These are phyloP conservation scores for Colletotrichum spaethianum DNA, from an alignment of 2,329 filamentous ascomycete genomes.

Conservation along the genomic window DNA sequence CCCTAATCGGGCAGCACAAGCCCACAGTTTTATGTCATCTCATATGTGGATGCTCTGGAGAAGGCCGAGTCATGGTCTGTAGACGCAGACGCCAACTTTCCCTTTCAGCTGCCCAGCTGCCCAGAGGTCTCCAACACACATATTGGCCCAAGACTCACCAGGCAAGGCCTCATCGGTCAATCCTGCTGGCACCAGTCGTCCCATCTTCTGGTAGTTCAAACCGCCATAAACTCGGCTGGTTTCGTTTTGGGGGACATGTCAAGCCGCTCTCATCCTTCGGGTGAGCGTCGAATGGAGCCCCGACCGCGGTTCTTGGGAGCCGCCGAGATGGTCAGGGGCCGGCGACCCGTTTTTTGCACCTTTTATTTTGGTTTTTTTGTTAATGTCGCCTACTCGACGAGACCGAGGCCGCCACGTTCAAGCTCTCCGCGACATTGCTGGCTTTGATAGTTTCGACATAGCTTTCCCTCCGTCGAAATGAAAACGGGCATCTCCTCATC, in stretches of 20 bases:
- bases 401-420: not conserved
- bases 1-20: slow-evolving; percentile 8
- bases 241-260: slow-evolving; percentile 13
- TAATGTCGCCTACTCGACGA: slow-evolving; percentile 14
- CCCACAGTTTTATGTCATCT: slow-evolving; percentile 15
- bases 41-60: slow-evolving; percentile 38
- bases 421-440: not conserved
- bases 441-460: slow-evolving; percentile 15
- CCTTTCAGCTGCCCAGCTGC: slow-evolving; percentile 15
- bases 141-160: slow-evolving; percentile 17
- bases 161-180: slow-evolving; percentile 14
- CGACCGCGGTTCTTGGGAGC: slow-evolving; percentile 1
- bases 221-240: slow-evolving; percentile 22
- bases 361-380: no score
- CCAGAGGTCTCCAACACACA: slow-evolving; percentile 15
- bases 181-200: slow-evolving; percentile 15
- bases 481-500: slow-evolving; percentile 9
- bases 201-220: slow-evolving; percentile 30
- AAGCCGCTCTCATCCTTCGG: slow-evolving; percentile 20
- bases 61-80: slow-evolving; percentile 32
- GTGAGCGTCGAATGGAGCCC: slow-evolving; percentile 7
- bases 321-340: not conserved
- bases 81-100: slow-evolving; percentile 25
- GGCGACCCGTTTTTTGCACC: slow-evolving; percentile 4
- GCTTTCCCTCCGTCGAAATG: slow-evolving; percentile 17